Conservation (phyloP, 768 basidiomycete genomes). For the Punctularia strigosozonata region DNA sequence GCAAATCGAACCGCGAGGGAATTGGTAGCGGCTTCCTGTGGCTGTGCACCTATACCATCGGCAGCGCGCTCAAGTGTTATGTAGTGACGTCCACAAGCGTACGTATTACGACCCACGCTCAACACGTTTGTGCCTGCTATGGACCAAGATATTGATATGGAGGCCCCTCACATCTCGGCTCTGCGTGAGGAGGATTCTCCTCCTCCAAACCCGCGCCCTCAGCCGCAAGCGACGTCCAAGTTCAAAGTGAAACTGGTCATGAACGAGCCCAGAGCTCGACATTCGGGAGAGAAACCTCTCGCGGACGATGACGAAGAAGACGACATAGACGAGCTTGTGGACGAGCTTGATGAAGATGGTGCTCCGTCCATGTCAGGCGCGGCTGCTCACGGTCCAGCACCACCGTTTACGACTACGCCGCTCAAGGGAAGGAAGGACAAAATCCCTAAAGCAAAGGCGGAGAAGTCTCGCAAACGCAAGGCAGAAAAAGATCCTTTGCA, state of each 20-base stretch:
- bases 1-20: too few relatives aligned
- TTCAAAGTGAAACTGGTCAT: conserved; percentile 40
- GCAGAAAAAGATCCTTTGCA: too few relatives aligned
- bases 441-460: too few relatives aligned
- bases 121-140: too few relatives aligned
- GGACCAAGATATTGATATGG: conserved; percentile 49
- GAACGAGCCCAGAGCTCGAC: conserved; percentile 26
- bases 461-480: too few relatives aligned
- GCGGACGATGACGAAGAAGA: conserved; percentile 51
- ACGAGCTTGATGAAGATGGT: conserved; percentile 51
- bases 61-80: too few relatives aligned
- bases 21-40: too few relatives aligned
- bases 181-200: conserved; percentile 64
- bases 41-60: too few relatives aligned
- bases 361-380: neutral
- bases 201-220: conserved; percentile 33
- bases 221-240: conserved; percentile 21
- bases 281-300: conserved; percentile 8
- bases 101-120: neutral
- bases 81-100: neutral
- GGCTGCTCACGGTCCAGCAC: too few relatives aligned
- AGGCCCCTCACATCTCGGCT: conserved; percentile 74
- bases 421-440: too few relatives aligned
- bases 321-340: conserved; percentile 73
- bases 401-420: too few relatives aligned